Evolutionary conservation across 495 filamentous ascomycete genomes (phyloP).

Genomic region (Penicillium taxi): DNA sequence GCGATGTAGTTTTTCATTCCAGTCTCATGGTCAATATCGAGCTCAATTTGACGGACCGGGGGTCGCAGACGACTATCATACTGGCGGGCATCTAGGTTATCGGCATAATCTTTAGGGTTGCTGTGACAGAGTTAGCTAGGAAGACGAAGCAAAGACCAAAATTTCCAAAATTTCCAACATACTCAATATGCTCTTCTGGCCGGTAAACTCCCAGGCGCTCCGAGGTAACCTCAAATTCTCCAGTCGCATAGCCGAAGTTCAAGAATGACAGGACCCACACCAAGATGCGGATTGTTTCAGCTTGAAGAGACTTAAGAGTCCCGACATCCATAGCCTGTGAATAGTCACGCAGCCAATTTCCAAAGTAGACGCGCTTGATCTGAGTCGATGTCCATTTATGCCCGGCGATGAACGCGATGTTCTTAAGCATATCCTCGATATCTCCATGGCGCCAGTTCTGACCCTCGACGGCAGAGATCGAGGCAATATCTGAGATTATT

Average conservation of each 20-base stretch:
- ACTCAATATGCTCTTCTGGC: slow-evolving; percentile 89
- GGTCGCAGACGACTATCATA: slow-evolving; percentile 77
- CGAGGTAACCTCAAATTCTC: slow-evolving; percentile 90
- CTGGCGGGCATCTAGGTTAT: slow-evolving; percentile 74
- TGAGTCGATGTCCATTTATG: slow-evolving; percentile 93
- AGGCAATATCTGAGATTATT: slow-evolving; percentile 59
- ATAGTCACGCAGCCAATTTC: slow-evolving; percentile 48
- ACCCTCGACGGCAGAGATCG: slow-evolving; percentile 87
- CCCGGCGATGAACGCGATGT: slow-evolving; percentile 74
- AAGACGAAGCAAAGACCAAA: neutral
- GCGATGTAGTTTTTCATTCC: slow-evolving; percentile 99
- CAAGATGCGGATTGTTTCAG: slow-evolving; percentile 82
- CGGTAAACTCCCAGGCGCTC: slow-evolving; percentile 88
- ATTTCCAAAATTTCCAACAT: no score
- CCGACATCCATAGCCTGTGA: slow-evolving; percentile 90
- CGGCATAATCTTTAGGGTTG: slow-evolving; percentile 86
- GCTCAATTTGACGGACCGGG: slow-evolving; percentile 64
- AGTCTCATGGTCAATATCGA: slow-evolving; percentile 73
- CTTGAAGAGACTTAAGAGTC: slow-evolving; percentile 79
- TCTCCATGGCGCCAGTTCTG: slow-evolving; percentile 97
- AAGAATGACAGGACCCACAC: slow-evolving; percentile 90
- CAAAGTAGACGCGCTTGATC: slow-evolving; percentile 88
- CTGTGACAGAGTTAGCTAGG: slow-evolving; percentile 11
- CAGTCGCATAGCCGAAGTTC: slow-evolving; percentile 92
- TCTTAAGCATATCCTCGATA: slow-evolving; percentile 91